Base-by-base conservation (phyloP, 2,329 filamentous ascomycete genomes). In the Talaromyces albobiverticillius region DNA sequence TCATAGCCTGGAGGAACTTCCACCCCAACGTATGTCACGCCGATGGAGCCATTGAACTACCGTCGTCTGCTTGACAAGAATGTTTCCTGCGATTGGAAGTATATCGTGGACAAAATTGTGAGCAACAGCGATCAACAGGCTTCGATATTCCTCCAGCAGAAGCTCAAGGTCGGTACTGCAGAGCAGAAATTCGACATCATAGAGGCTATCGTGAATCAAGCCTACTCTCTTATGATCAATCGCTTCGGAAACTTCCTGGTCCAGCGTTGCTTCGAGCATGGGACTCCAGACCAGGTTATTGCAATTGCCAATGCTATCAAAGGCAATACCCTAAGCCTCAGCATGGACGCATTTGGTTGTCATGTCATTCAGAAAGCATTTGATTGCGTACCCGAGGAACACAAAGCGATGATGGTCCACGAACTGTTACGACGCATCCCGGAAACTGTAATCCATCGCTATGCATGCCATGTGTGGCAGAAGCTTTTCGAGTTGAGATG, bases 81-180 rank as follows among this genome's bases (percentile, higher is more conserved):
- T 68, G 90, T 95, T 72, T 95, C 89, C 66, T 97, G 93, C 76
- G 95, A 99, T 76, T 99, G 93, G 94, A 95, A 94, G 76, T 96
- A 96, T 70, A 96, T 99, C 63, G 94, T 99, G 53, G 93, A 99
- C 77, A 97, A 97, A 79, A 99, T 99, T 68, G 92, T 99, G 61
- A 95, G 90, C 82, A 96, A 92, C 77, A 97, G 99, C 71, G 94
- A 99, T 68, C 94, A 99, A 73, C 94, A 99, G 73, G 94, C 95
- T 9, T 99, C 94, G 2, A 97, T 99, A 65, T 99, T 99, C 74
- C 79, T 99, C 42, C 94, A 99, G 71, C 94, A 99, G 76, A 99
- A 99, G 77, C 88, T 99, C 63, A 99, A 99, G 76, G 89, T 96
- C 58, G 92, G 92, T 56, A 96, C 92, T 3, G 81, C 87, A 0